Evolutionary conservation across 192 early-diverging fungal species (phyloP), one percentile per base, ranked within the genome.

Genomic region (Phlyctochytrium bullatum): DNA sequence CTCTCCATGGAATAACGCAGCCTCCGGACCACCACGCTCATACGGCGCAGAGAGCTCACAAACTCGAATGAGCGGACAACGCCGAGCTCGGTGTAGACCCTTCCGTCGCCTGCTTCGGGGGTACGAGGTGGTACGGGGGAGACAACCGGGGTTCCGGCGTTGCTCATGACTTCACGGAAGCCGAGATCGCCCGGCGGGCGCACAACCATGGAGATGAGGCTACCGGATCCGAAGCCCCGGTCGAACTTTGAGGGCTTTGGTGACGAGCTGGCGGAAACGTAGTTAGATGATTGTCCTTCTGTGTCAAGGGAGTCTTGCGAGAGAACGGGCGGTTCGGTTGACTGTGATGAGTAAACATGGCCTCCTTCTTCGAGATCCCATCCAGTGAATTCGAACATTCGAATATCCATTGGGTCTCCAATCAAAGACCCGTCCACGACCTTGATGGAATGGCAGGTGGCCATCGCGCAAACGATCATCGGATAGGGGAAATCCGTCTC

Each of bases 311-410:
- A 20, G 40, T 20, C 20, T 20, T 47, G 40, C 40, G 40, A 47
- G 10, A 14, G 10, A 6, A 47, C 20, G n/a, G n/a, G n/a, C n/a
- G n/a, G n/a, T n/a, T n/a, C n/a, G n/a, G n/a, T n/a, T n/a, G n/a
- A n/a, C n/a, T n/a, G n/a, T 14, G 40, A 47, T 14, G 40, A 47
- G 17, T 76, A 47, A 6, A 20, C 6, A 47, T 47, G 40, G 34
- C 87, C 91, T 58, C 88, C 89, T 75, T 99, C 95, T 64, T 98
- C 96, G 28, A 98, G 73, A 35, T 91, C 75, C 96, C 95, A 99
- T 1, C 84, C 84, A 0, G 93, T 97, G 59, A 94, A 95, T 57
- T 96, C 90, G 81, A 99, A 96, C 96, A 99, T 98, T 73, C 93
- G 94, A 34, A 97, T 66, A 74, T 99, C 98, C 60, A 99, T 81